Percentiles rank a stretch among this genome's conserved stretches.
Evolutionary conservation across 768 basidiomycete genomes (phyloP).

Genomic region (Hirschioporus abietinus): DNA sequence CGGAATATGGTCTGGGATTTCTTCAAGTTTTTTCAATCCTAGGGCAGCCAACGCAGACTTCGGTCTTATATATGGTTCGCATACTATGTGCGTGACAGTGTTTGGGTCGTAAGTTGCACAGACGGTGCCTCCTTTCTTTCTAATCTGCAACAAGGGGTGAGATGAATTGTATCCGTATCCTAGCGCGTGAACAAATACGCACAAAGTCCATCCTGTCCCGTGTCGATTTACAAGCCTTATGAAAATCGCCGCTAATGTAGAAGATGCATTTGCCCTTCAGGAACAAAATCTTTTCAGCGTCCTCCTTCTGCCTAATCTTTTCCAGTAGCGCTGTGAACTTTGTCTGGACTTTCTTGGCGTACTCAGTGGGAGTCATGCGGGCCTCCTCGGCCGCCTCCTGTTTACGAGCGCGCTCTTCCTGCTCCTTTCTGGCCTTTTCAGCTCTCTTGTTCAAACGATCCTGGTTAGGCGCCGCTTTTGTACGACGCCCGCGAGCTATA

Average conservation of each 20-base stretch:
- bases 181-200: constrained; percentile 22
- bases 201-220: constrained; percentile 58
- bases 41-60: constrained; percentile 32
- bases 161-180: not conserved
- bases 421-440: constrained; percentile 17
- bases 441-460: constrained; percentile 4
- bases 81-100: constrained; percentile 63
- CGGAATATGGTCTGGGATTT: constrained; percentile 63
- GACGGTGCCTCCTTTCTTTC: constrained; percentile 57
- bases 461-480: constrained; percentile 1
- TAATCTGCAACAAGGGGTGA: constrained; percentile 38
- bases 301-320: constrained; percentile 15
- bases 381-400: constrained; percentile 34
- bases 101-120: constrained; percentile 51
- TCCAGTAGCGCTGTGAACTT: constrained; percentile 19
- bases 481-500: not conserved
- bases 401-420: constrained; percentile 9
- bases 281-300: constrained; percentile 19
- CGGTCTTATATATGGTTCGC: constrained; percentile 30
- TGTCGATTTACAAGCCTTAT: constrained; percentile 44
- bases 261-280: constrained; percentile 52
- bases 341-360: constrained; percentile 42
- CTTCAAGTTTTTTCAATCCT: constrained; percentile 42
- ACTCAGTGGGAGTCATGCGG: constrained; percentile 46
- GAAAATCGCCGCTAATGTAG: constrained; percentile 56